Base-by-base conservation (phyloP, 176 grass and related monocot genomes). In the Alloteropsis semialata region DNA sequence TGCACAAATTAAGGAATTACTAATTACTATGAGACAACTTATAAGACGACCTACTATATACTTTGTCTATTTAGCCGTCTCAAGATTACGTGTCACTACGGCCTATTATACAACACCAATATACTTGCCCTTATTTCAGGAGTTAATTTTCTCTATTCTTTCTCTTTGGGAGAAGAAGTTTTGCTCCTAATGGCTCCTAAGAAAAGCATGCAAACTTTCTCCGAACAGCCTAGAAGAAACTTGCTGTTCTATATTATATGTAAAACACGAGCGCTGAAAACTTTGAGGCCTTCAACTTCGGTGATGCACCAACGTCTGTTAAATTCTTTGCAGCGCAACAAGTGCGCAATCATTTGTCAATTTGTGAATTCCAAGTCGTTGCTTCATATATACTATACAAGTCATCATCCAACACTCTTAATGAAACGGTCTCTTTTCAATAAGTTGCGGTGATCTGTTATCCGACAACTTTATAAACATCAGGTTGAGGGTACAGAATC, bases 401-500 rank as follows among this genome's bases (percentile, higher is more conserved):
- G 21, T 68, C 17, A 39, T 69, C 12, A 43, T 72, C 28, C 15
- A 1, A 32, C 69, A 49, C 0, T 69, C 9, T 36, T 38, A n/a
- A 13, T 61, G 11, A 69, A n/a, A 22, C 50, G 15, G 16, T 72
- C 38, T 24, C 12, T 24, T 17, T 82, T 27, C 27, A 45, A 27
- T 58, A 45, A 63, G 34, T 58, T 44, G 17, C 44, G 37, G 42
- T 37, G 39, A 72, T 46, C 38, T 41, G 46, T 86, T 65, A 69
- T 49, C 58, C 19, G 37, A 24, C 66, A 74, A 7, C 57, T 86
- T 69, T 63, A 36, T 64, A 55, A 54, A 29, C 77, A 78, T 67
- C 88, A 59, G 84, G 59, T 50, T 82, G 78, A 81, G 59, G 22
- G 70, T 49, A 59, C 30, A 76, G 3, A 24, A 55, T 55, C 72